Evolutionary conservation across 106 monocot species (phyloP).

Genomic region (Dendrobium chrysotoxum): DNA sequence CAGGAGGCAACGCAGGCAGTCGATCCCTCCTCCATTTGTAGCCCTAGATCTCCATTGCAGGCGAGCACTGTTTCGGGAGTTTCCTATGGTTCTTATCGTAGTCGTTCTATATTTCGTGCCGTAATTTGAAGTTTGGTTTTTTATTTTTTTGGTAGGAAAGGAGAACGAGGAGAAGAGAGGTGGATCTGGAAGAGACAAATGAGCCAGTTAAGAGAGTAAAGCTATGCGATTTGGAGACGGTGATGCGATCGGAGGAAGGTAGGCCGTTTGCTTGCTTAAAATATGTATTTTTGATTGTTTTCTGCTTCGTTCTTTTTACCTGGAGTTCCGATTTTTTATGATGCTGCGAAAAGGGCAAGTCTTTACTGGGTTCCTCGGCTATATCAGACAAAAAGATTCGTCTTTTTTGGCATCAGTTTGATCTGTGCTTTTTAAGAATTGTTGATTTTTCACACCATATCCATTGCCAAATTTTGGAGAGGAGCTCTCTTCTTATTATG

Average conservation of each 20-base stretch:
- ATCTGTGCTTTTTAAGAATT: too few relatives aligned
- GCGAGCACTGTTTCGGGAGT: background rate
- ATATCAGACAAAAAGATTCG: background rate
- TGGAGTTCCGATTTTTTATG: background rate
- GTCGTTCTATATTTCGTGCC: background rate
- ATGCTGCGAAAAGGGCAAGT: background rate
- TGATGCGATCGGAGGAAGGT: conserved; percentile 6
- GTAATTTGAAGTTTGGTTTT: background rate
- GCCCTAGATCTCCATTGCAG: conserved; percentile 7
- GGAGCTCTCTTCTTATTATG: too few relatives aligned
- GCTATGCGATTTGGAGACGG: background rate
- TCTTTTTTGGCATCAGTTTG: background rate
- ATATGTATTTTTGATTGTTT: background rate
- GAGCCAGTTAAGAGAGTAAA: conserved; percentile 1
- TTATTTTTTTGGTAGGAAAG: conserved; percentile 2
- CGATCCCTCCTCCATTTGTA: background rate
- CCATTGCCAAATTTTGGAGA: too few relatives aligned
- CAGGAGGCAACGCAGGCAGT: background rate
- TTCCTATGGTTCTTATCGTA: background rate
- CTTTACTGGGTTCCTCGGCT: background rate
- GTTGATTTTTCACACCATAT: too few relatives aligned
- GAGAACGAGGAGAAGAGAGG: background rate
- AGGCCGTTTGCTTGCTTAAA: background rate
- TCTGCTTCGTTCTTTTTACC: background rate
- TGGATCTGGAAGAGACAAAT: background rate